Evolutionary conservation across 1,284 basidiomycete species (phyloP), one percentile per base, ranked within the genome.

Genomic region (Austroboletus novae-zelandiae): DNA sequence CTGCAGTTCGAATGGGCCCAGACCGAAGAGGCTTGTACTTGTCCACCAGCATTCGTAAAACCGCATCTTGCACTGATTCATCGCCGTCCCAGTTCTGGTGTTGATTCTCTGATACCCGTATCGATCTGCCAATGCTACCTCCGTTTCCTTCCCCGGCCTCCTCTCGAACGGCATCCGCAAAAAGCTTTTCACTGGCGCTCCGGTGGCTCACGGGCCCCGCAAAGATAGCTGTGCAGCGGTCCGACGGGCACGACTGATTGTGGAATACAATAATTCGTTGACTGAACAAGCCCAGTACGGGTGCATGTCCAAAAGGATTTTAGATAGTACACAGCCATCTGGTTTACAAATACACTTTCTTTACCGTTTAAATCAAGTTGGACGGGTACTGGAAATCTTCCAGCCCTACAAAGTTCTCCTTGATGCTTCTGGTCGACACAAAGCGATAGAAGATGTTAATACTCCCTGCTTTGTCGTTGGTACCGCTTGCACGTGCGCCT

Each of bases 391-490:
- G 62, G 71, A 86, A 88, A 46, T 86, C 83, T 57, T 88, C 83
- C 58, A 94, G 72, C 13, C 80, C 80, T 40, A 94, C 79, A 64
- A 96, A 96, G 68, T 89, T 92, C 77, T 99, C 96, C 80, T 98
- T 99, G 79, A 99, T 95, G 58, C 89, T 93, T 62, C 96, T 80
- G 43, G 90, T 86, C 50, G 88, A 92, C 50, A 94, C 80, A 71
- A 95, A 96, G 52, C 93, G 78, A 71, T 89, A 93, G 74, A 91
- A 95, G 67, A 98, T 91, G 61, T 80, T 83, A 59, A 94, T 86
- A 57, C 89, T 93, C 14, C 96, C 96, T 1, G 94, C 91, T 77
- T 98, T 99, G 74, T 99, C 97, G 76, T 98, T 98, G 57, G 97
- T 99, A 29, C 97, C 96, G 61, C 89, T 93, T 20, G 82, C 92